These are phyloP conservation scores for Cytospora piceicola DNA, from an alignment of 2,329 filamentous ascomycete species.

Conservation along the genomic window DNA sequence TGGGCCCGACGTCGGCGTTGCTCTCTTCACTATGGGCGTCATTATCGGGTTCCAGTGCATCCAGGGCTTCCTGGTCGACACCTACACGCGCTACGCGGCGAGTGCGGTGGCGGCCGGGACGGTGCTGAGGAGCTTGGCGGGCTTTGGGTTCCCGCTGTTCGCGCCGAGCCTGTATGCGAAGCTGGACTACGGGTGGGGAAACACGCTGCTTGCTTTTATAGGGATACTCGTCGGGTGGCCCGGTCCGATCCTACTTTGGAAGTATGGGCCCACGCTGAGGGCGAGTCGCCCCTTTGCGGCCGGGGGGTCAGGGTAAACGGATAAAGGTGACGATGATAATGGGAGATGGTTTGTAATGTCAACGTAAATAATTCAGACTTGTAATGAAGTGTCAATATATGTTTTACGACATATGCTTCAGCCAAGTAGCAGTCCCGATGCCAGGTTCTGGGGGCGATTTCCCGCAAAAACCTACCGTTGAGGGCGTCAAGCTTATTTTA, in stretches of 20 bases:
- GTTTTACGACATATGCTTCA: background rate
- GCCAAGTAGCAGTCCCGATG: background rate
- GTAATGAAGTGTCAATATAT: background rate
- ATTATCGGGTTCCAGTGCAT: conserved; percentile 51
- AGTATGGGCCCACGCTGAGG: conserved; percentile 47
- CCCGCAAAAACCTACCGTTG: background rate
- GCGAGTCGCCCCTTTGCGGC: conserved; percentile 36
- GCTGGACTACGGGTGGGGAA: conserved; percentile 49
- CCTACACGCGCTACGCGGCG: conserved; percentile 51
- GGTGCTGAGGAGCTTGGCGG: conserved; percentile 52
- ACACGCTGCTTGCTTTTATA: conserved; percentile 47
- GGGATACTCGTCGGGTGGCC: conserved; percentile 48
- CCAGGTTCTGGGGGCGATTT: background rate
- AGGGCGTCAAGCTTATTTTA: background rate
- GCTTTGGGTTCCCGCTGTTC: conserved; percentile 56
- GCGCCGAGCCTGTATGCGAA: conserved; percentile 49
- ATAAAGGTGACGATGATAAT: background rate
- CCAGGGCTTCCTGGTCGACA: conserved; percentile 52
- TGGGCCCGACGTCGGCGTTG: conserved; percentile 49
- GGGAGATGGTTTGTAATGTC: background rate
- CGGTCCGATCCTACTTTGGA: conserved; percentile 50
- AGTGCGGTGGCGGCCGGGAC: conserved; percentile 50
- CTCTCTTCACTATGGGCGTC: conserved; percentile 43
- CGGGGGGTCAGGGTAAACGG: conserved; percentile 1
- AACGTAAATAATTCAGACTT: no score